Evolutionary conservation across 2,329 filamentous ascomycete genomes (phyloP), one percentile per base, ranked within the genome.

Genomic region (Dothistroma pini): DNA sequence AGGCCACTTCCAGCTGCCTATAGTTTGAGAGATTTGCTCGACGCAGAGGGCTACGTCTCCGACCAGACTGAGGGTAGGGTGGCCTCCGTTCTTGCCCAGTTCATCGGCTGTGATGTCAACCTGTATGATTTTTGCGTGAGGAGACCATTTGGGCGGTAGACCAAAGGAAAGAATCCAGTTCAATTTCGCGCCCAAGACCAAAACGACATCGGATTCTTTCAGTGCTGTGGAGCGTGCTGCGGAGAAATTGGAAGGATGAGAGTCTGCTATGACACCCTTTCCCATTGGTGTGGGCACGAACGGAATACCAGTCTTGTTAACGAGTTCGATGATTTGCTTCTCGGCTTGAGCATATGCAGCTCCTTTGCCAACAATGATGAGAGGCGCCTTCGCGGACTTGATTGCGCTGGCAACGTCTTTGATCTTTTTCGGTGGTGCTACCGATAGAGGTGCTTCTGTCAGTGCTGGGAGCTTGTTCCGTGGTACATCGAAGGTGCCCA

Each of bases 131-230:
- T 78, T 81, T 2, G 77, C 82, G 4, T 67, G 67, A 4, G 77
- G 65, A 31, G 76, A 80, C 80, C 82, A 85, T 68, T 84, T 84
- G 0, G 83, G 82, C 12, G 80, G 65, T 59, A 82, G 78, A 8
- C 83, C 83, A 63, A 80, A 85, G 62, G 84, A 82, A 4, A 85
- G 74, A 55, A 85, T 85, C 83, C 83, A 85, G 63, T 85, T 85
- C 48, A 85, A 70, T 38, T 81, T 77, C 2, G 82, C 83, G 4
- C 82, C 82, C 1, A 85, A 74, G 2, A 85, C 73, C 3, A 85
- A 69, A 16, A 84, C 80, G 1, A 85, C 79, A 67, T 85, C 83
- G 2, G 83, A 81, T 47, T 79, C 71, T 66, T 80, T 80, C 47
- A 85, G 72, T 3, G 82, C 83, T 16, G 80, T 75, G 49, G 81